phyloP scores from a whole-genome alignment of 257 asterid species.

The Dorcoceras hygrometricum region DNA sequence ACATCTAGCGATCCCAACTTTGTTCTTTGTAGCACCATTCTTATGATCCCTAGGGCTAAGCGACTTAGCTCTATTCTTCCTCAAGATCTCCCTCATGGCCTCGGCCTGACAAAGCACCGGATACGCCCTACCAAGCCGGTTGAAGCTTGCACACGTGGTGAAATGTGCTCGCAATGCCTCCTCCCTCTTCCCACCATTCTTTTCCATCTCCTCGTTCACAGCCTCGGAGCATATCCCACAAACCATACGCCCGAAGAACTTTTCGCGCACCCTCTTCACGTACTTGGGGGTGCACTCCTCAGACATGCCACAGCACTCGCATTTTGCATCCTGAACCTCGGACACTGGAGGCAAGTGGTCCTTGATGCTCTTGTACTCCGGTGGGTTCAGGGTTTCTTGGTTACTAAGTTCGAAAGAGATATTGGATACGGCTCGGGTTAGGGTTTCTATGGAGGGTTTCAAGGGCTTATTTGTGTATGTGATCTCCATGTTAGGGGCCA shows the following conservation, averaged over 20 bases:
- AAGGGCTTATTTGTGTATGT: constrained; percentile 45
- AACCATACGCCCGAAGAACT: constrained; percentile 56
- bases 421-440: constrained; percentile 74
- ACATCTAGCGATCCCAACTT: neutral
- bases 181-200: constrained; percentile 63
- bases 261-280: constrained; percentile 49
- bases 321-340: constrained; percentile 78
- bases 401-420: constrained; percentile 56
- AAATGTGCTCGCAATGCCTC: constrained; percentile 69
- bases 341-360: constrained; percentile 44
- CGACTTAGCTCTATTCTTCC: neutral
- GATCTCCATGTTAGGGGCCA: constrained; percentile 44
- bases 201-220: constrained; percentile 83
- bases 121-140: constrained; percentile 68
- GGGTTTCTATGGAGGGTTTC: constrained; percentile 47
- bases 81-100: constrained; percentile 27
- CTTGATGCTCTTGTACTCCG: neutral
- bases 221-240: constrained; percentile 94
- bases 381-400: constrained; percentile 31
- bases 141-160: constrained; percentile 68
- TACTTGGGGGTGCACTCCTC: constrained; percentile 82
- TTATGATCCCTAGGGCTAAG: neutral
- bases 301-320: constrained; percentile 93
- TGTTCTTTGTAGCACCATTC: neutral
- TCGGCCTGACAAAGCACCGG: constrained; percentile 83